Evolutionary conservation across 352 stramenopile species (phyloP), one percentile per base, ranked within the genome.

Genomic region (Phytophthora litchii): DNA sequence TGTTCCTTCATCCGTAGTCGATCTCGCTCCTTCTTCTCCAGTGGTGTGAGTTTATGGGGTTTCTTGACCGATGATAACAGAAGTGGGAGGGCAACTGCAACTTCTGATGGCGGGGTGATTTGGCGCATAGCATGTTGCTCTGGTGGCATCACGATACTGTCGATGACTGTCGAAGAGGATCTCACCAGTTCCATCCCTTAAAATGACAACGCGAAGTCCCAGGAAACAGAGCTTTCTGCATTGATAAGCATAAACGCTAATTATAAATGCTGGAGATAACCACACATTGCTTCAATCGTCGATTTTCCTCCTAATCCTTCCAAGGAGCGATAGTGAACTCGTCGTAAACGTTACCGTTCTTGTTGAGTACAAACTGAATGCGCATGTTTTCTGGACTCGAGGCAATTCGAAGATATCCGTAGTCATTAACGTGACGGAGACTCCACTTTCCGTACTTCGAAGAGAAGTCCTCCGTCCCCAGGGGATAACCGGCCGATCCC

Each of bases 401-500:
- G 14, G 65, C 38, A 31, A 88, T 72, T 17, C 83, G 80, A 20
- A 92, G 61, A 49, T 90, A 82, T 11, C 83, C 83, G 35, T 88
- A 92, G 23, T 81, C 83, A 20, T 88, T 83, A 12, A 75, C 68
- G 41, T 92, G 78, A 14, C 72, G 56, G 16, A 87, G 49, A 51
- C 83, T 91, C 80, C 80, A 92, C 23, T 83, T 75, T 9, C 83
- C 83, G 16, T 81, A 86, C 27, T 76, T 63, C 5, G 69, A 52
- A 9, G 83, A 91, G 31, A 91, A 92, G 1, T 61, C 73, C 1
- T 72, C 52, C 6, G 50, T 75, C 10, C 74, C 74, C 21, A 89
- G 59, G 12, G 78, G 70, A 62, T 75, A 86, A 0, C 89, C 89
- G 6, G 86, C 88, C n/a, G 87, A 83, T 3, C 89, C 89, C 8